Percentiles rank a stretch among this genome's conserved stretches.
These are phyloP conservation scores for Alternaria sp. DNA, from an alignment of 2,329 filamentous ascomycete species.

Conservation along the genomic window DNA sequence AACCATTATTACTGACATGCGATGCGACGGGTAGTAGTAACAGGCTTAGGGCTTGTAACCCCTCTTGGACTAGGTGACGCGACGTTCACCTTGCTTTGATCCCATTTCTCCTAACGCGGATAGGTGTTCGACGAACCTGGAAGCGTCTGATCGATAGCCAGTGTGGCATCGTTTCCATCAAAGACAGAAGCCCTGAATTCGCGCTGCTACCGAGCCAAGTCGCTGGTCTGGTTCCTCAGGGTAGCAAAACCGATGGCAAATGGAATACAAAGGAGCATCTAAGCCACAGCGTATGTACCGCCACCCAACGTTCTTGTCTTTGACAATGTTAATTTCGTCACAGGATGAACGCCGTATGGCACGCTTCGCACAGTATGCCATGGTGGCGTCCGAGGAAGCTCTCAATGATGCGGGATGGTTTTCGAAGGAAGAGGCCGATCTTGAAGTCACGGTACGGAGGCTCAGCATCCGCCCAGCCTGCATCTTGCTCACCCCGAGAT, in stretches of 20 bases:
- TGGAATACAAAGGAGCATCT: constrained; percentile 59
- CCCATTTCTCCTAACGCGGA: not conserved
- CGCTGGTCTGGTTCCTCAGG: constrained; percentile 78
- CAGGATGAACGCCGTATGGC: constrained; percentile 81
- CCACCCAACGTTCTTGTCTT: not conserved
- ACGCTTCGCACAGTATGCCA: constrained; percentile 88
- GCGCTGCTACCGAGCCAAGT: constrained; percentile 80
- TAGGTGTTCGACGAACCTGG: constrained; percentile 79
- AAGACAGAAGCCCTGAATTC: constrained; percentile 68
- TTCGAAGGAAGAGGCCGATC: constrained; percentile 64
- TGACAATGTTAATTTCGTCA: constrained; percentile 43
- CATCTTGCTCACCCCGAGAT: constrained; percentile 7
- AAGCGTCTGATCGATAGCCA: constrained; percentile 77
- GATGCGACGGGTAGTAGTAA: constrained; percentile 59
- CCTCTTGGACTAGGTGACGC: constrained; percentile 75
- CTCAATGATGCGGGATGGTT: constrained; percentile 82
- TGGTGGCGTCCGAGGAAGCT: constrained; percentile 86
- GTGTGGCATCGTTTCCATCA: constrained; percentile 79
- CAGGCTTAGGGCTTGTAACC: constrained; percentile 57
- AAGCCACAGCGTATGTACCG: constrained; percentile 34
- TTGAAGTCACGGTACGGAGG: constrained; percentile 69
- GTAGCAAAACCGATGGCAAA: constrained; percentile 49
- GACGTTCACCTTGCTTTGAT: not conserved
- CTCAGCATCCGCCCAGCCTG: not conserved
- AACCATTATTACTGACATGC: constrained; percentile 44